A percentile compares a stretch with the other conserved stretches of the same genome.
Conservation (phyloP, 2,329 filamentous ascomycete genomes). For the Apiospora hydei region DNA sequence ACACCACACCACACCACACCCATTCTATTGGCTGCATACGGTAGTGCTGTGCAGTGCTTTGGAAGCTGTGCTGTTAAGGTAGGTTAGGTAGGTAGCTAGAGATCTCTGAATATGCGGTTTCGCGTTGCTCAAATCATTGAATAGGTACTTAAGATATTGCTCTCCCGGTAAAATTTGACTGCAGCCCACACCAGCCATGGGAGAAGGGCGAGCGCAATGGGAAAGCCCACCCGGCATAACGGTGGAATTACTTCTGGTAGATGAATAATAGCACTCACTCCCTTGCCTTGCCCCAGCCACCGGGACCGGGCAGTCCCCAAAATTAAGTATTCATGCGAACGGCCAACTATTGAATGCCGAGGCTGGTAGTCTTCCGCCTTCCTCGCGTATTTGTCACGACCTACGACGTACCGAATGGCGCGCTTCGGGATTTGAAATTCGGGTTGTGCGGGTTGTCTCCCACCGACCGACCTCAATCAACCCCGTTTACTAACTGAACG, state of each 20-base stretch:
- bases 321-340: constrained; percentile 1
- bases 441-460: constrained; percentile 16
- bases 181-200: neutral
- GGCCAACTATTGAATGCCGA: neutral
- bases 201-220: no score
- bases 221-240: neutral
- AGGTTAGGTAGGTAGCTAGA: neutral
- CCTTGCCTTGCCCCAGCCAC: neutral
- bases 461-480: neutral
- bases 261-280: neutral
- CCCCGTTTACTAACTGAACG: constrained; percentile 7
- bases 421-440: constrained; percentile 13
- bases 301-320: neutral
- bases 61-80: neutral
- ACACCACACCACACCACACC: neutral
- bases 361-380: neutral
- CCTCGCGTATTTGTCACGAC: neutral
- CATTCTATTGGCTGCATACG: neutral
- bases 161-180: neutral
- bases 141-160: no score
- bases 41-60: neutral
- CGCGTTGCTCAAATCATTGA: neutral
- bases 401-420: constrained; percentile 1
- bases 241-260: neutral
- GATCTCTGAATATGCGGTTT: neutral